Evolutionary conservation across 805 yeast species (phyloP).

Genomic region (Starmera pachycereana): DNA sequence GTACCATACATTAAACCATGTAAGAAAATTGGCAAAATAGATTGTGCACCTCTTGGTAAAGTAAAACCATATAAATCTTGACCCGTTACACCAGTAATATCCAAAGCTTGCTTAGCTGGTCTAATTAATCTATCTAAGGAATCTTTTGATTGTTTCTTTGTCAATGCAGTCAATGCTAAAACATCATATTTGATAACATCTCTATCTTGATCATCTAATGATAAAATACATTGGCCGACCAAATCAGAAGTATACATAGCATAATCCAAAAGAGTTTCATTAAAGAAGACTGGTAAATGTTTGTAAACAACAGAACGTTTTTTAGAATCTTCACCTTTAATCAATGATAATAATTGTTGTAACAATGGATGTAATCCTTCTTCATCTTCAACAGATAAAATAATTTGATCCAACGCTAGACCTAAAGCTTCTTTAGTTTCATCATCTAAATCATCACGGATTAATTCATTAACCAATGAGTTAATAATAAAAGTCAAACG

Average conservation of each 20-base stretch:
- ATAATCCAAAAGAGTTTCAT: slow-evolving; percentile 55
- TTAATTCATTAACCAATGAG: slow-evolving; percentile 55
- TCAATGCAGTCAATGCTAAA: slow-evolving; percentile 53
- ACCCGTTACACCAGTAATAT: slow-evolving; percentile 49
- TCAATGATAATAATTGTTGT: slow-evolving; percentile 67
- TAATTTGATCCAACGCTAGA: slow-evolving; percentile 54
- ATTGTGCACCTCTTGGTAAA: slow-evolving; percentile 73
- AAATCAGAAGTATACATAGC: slow-evolving; percentile 66
- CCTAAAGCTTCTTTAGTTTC: slow-evolving; percentile 31
- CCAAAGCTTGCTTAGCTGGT: slow-evolving; percentile 71
- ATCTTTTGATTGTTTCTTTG: slow-evolving; percentile 66
- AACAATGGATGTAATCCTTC: slow-evolving; percentile 78
- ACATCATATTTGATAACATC: slow-evolving; percentile 57
- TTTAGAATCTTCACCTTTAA: slow-evolving; percentile 63
- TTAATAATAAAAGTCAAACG: slow-evolving; percentile 67
- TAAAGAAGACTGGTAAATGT: slow-evolving; percentile 66
- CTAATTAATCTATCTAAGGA: slow-evolving; percentile 65
- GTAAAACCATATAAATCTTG: slow-evolving; percentile 64
- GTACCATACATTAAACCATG: slow-evolving; percentile 95
- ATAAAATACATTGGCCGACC: slow-evolving; percentile 55
- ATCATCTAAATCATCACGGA: slow-evolving; percentile 26
- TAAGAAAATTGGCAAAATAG: slow-evolving; percentile 81
- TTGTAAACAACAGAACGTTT: slow-evolving; percentile 55
- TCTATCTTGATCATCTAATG: slow-evolving; percentile 60
- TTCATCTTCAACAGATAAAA: slow-evolving; percentile 61